Percentiles rank a stretch among this genome's conserved stretches.
These are phyloP conservation scores for Sarocladiaceae sp. DNA, from an alignment of 2,329 filamentous ascomycete species.

Conservation along the genomic window DNA sequence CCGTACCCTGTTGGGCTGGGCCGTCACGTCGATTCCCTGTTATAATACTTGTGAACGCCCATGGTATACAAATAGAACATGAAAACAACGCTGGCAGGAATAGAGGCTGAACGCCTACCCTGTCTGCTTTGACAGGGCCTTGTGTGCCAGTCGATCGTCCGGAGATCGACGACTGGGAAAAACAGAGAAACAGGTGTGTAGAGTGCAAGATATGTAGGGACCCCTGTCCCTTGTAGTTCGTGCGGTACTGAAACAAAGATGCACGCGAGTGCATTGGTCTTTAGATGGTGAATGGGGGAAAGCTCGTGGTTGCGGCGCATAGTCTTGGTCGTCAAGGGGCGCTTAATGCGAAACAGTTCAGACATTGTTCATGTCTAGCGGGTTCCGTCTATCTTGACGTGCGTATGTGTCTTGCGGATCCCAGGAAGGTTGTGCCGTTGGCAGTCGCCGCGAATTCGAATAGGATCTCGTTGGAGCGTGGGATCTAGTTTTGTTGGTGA, in stretches of 20 bases:
- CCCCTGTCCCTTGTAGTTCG: background rate
- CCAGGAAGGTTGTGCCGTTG: conserved; percentile 36
- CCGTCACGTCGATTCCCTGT: too few relatives aligned
- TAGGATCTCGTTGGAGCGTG: conserved; percentile 49
- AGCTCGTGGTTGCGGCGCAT: background rate
- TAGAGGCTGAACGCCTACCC: too few relatives aligned
- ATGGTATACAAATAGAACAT: too few relatives aligned
- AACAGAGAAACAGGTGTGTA: background rate
- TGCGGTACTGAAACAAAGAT: background rate
- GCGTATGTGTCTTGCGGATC: conserved; percentile 36
- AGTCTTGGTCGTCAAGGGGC: background rate
- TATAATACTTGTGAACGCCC: too few relatives aligned
- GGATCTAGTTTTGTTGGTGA: conserved; percentile 47
- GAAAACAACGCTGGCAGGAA: too few relatives aligned
- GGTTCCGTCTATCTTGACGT: conserved; percentile 29
- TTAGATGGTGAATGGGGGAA: too few relatives aligned
- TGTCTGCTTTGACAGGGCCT: too few relatives aligned
- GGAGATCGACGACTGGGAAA: too few relatives aligned
- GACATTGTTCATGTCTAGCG: conserved; percentile 51
- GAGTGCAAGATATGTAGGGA: background rate
- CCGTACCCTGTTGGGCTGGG: too few relatives aligned
- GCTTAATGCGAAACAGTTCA: conserved; percentile 21
- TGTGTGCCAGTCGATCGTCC: too few relatives aligned
- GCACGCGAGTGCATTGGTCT: conserved; percentile 4
- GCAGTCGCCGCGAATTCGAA: conserved; percentile 48